Conservation (phyloP, 495 filamentous ascomycete species). For the Penicillium coffeae region DNA sequence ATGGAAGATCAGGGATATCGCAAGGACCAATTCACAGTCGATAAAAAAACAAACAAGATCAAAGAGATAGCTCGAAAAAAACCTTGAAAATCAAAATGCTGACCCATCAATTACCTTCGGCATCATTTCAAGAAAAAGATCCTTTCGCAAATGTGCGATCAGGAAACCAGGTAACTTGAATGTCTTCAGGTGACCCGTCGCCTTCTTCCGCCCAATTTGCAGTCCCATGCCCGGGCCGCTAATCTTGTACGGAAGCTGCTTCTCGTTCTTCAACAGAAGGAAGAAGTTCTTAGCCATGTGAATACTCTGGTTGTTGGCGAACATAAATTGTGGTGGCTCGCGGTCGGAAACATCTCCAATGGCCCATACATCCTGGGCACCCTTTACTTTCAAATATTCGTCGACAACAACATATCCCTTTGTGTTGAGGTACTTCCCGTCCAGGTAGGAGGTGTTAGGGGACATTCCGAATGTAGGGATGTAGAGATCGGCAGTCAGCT, state of each 20-base stretch:
- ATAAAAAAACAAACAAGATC: background rate
- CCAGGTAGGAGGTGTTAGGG: conserved; percentile 9
- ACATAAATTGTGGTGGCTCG: background rate
- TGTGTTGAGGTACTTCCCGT: background rate
- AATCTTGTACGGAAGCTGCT: background rate
- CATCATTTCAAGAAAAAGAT: background rate
- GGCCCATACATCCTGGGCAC: background rate
- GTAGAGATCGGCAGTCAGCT: conserved; percentile 5
- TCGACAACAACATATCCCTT: conserved; percentile 9
- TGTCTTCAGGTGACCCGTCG: background rate
- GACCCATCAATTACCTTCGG: background rate
- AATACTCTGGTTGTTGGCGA: background rate
- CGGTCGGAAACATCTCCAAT: background rate
- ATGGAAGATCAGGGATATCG: too few relatives aligned
- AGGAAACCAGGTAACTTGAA: background rate
- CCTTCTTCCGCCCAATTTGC: background rate
- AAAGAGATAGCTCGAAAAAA: background rate
- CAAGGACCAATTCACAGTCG: too few relatives aligned
- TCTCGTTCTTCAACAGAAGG: background rate
- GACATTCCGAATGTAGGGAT: conserved; percentile 8
- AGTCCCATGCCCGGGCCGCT: background rate
- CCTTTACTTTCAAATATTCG: conserved; percentile 3
- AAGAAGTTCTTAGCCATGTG: background rate
- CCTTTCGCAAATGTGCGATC: background rate
- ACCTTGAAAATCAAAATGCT: background rate